phyloP scores from a whole-genome alignment of 78 protist species.

The Tieghemostelium lacteum region DNA sequence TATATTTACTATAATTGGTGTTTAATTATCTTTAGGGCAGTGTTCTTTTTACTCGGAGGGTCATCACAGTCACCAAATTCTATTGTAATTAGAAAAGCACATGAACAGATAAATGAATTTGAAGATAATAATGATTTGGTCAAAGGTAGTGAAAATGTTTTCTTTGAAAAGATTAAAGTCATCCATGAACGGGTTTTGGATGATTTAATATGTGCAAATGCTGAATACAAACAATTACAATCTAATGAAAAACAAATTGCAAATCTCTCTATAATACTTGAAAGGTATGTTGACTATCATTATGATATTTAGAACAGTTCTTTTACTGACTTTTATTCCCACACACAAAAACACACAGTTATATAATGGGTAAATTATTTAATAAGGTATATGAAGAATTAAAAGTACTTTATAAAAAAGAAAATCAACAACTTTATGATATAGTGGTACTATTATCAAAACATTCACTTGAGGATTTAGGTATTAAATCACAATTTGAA shows the following conservation, averaged over 20 bases:
- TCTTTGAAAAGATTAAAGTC: background rate
- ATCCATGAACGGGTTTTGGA: slow-evolving; percentile 37
- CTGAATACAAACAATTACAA: slow-evolving; percentile 63
- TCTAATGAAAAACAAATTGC: slow-evolving; percentile 64
- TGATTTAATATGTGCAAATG: slow-evolving; percentile 75
- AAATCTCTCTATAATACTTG: slow-evolving; percentile 38
- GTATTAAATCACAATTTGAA: slow-evolving; percentile 28
- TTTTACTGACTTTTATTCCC: too few species aligned
- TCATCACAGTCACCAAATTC: slow-evolving; percentile 14
- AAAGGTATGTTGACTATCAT: slow-evolving; percentile 22
- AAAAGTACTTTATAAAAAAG: slow-evolving; percentile 14
- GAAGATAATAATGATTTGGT: background rate
- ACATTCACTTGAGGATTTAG: slow-evolving; percentile 44
- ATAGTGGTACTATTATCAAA: slow-evolving; percentile 18
- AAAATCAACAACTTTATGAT: slow-evolving; percentile 40
- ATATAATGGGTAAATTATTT: slow-evolving; percentile 45
- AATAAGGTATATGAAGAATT: slow-evolving; percentile 22
- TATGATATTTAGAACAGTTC: background rate
- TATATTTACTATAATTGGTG: too few species aligned
- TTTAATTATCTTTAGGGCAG: slow-evolving; percentile 11
- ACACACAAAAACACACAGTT: too few species aligned
- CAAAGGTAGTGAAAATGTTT: background rate
- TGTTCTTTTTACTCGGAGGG: slow-evolving; percentile 23
- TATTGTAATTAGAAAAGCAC: slow-evolving; percentile 48
- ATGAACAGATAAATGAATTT: slow-evolving; percentile 17